These are phyloP conservation scores for Canavalia gladiata DNA, from an alignment of 306 rosid genomes.

Conservation along the genomic window DNA sequence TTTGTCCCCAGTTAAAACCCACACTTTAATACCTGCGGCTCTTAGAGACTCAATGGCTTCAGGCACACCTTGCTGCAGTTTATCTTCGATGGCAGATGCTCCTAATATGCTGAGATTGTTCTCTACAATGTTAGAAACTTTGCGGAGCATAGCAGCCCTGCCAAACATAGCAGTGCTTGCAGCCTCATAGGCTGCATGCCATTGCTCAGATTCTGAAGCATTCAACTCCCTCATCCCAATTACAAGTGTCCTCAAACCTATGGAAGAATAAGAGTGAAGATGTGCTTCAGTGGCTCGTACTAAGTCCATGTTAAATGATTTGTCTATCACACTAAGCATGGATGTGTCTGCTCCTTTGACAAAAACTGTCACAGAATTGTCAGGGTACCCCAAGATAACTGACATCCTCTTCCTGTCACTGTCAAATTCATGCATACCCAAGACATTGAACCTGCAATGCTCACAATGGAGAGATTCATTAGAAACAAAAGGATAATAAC, in stretches of 20 bases:
- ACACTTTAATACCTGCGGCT: conserved; percentile 82
- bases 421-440: conserved; percentile 97
- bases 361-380: conserved; percentile 75
- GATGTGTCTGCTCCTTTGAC: conserved; percentile 96
- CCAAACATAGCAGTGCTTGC: conserved; percentile 88
- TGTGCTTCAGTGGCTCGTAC: conserved; percentile 70
- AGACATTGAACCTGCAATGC: conserved; percentile 83
- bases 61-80: conserved; percentile 91
- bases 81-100: conserved; percentile 96
- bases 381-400: conserved; percentile 88
- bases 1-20: conserved; percentile 99
- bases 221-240: conserved; percentile 79
- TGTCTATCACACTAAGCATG: conserved; percentile 77
- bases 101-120: conserved; percentile 75
- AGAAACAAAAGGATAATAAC: conserved; percentile 36
- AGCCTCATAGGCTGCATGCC: conserved; percentile 83
- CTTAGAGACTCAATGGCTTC: conserved; percentile 91
- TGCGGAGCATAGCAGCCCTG: conserved; percentile 80
- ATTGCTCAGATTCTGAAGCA: conserved; percentile 73
- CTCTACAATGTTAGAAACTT: conserved; percentile 73
- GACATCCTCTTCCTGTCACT: conserved; percentile 99
- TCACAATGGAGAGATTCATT: conserved; percentile 50
- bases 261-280: conserved; percentile 82
- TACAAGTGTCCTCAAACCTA: conserved; percentile 93
- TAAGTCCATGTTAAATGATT: conserved; percentile 56